Percentiles rank a stretch among this genome's conserved stretches.
Conservation (phyloP, 139 green algal genomes). For the Picochlorum costavermella region DNA sequence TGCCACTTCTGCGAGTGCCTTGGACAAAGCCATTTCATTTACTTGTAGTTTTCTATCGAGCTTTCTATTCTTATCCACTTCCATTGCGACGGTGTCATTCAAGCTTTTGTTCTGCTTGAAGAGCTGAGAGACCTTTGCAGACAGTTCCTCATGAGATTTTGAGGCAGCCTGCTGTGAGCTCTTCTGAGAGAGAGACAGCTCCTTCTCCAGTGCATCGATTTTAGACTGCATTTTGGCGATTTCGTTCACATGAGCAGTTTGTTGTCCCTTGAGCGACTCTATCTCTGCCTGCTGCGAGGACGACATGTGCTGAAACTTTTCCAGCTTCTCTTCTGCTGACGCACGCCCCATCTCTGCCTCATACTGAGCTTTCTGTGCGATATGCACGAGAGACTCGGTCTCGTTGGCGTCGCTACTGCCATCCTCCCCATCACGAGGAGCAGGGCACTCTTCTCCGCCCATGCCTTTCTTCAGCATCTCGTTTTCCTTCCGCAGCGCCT, state of each 20-base stretch:
- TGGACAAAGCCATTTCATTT: neutral
- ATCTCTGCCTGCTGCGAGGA: neutral
- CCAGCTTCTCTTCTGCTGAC: conserved; percentile 4
- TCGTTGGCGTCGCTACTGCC: neutral
- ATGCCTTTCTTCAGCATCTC: neutral
- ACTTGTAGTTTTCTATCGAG: neutral
- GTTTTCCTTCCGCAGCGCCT: conserved; percentile 12
- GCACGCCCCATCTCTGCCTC: neutral
- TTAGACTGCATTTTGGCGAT: neutral
- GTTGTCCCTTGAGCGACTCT: neutral
- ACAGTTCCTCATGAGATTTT: neutral
- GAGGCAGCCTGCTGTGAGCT: neutral
- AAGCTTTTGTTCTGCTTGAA: neutral
- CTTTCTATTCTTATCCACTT: neutral
- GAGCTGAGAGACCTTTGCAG: neutral
- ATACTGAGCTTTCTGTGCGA: neutral
- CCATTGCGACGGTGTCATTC: neutral
- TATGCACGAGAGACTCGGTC: neutral
- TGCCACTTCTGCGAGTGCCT: conserved; percentile 8
- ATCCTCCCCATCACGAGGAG: neutral
- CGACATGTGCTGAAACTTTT: neutral
- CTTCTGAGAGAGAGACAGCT: neutral
- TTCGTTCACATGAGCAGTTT: neutral
- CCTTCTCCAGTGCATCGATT: neutral
- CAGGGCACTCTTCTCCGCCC: neutral